Conservation (phyloP, 257 asterid species). For the Prunella vulgaris region DNA sequence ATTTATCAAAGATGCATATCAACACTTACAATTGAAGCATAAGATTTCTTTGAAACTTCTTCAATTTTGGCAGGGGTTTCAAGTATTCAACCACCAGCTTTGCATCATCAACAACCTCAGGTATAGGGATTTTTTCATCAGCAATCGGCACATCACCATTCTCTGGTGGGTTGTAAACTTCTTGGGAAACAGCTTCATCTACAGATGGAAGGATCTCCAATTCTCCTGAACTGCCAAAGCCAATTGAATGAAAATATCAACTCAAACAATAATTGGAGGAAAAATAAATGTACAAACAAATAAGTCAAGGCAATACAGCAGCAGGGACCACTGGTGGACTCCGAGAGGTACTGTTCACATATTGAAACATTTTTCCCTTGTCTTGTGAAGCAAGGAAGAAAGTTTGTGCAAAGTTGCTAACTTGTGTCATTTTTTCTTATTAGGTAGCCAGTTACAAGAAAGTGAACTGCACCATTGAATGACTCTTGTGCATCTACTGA, state of each 20-base stretch:
- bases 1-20: neutral
- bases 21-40: constrained; percentile 84
- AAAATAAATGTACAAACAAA: constrained; percentile 12
- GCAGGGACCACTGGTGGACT: neutral
- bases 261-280: neutral
- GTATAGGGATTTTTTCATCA: constrained; percentile 70
- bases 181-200: constrained; percentile 58
- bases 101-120: constrained; percentile 65
- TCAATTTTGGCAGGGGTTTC: constrained; percentile 53
- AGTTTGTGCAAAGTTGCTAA: constrained; percentile 61
- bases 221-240: constrained; percentile 40
- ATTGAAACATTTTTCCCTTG: constrained; percentile 78
- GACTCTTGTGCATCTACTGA: constrained; percentile 89
- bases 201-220: constrained; percentile 42
- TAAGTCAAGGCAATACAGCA: constrained; percentile 35
- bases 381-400: constrained; percentile 98
- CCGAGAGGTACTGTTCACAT: too few species aligned
- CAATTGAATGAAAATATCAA: neutral
- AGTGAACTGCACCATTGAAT: constrained; percentile 65
- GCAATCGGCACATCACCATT: constrained; percentile 47
- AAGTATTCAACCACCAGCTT: constrained; percentile 45
- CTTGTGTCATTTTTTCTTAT: constrained; percentile 51
- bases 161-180: constrained; percentile 78
- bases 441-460: constrained; percentile 82
- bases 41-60: constrained; percentile 77